Evolutionary conservation across 306 rosid species (phyloP).

Genomic region (Chamaecrista fasciculata): DNA sequence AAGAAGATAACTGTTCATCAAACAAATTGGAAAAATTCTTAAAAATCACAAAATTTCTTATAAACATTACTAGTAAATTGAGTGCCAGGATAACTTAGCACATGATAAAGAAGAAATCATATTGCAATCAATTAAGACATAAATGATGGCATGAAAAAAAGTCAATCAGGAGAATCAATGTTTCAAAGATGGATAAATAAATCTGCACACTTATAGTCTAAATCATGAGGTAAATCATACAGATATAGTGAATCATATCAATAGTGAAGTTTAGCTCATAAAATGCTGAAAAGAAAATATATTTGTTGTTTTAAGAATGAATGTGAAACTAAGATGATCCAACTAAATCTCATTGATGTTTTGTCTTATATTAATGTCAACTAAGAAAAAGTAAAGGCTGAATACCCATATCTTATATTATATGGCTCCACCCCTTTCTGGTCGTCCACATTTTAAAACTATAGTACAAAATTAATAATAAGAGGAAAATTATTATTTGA

Average conservation of each 20-base stretch:
- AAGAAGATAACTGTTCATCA: conserved; percentile 67
- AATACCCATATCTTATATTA: too few relatives aligned
- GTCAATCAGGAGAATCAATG: background rate
- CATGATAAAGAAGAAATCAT: background rate
- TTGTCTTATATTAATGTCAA: background rate
- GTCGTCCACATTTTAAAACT: too few relatives aligned
- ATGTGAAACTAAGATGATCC: background rate
- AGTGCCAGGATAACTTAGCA: background rate
- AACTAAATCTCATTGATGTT: background rate
- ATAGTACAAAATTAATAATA: too few relatives aligned
- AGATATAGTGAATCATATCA: background rate
- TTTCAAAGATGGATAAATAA: background rate
- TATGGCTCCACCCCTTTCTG: too few relatives aligned
- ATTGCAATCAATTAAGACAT: conserved; percentile 10
- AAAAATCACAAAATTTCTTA: background rate
- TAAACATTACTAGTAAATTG: background rate
- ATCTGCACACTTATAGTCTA: background rate
- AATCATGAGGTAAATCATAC: background rate
- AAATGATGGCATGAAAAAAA: background rate
- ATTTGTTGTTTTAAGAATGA: background rate
- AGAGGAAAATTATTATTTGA: too few relatives aligned
- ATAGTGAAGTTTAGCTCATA: background rate
- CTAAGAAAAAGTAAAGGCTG: background rate
- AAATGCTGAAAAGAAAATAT: background rate
- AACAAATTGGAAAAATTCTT: background rate